Evolutionary conservation across 176 grass and related monocot genomes (phyloP).

Genomic region (Bonia amplexicaulis): DNA sequence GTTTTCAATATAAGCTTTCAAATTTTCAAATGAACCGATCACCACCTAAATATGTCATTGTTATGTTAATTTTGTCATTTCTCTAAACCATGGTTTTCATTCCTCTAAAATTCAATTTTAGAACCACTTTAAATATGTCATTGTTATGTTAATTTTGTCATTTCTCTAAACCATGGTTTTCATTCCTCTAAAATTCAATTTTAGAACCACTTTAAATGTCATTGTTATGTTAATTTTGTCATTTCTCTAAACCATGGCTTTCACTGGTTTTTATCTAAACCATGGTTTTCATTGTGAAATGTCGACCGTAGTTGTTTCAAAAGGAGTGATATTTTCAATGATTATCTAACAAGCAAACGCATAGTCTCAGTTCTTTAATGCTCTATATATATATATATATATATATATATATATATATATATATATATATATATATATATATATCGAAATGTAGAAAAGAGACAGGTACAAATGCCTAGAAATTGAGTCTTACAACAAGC

Average conservation of each 20-base stretch:
- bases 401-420: too few relatives aligned
- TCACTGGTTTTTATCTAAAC: too few relatives aligned
- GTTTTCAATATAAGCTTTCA: too few relatives aligned
- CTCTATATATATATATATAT: too few relatives aligned
- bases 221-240: not conserved
- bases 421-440: too few relatives aligned
- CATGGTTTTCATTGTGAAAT: not conserved
- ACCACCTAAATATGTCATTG: too few relatives aligned
- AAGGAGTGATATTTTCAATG: not conserved
- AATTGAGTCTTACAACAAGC: too few relatives aligned
- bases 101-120: not conserved
- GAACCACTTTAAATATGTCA: not conserved
- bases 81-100: not conserved
- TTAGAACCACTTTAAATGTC: not conserved
- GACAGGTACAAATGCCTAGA: too few relatives aligned
- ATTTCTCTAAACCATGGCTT: not conserved
- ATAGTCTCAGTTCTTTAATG: too few relatives aligned
- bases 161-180: not conserved
- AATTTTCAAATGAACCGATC: too few relatives aligned
- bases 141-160: not conserved
- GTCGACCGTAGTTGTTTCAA: not conserved
- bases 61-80: not conserved
- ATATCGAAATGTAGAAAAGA: too few relatives aligned
- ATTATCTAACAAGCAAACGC: too few relatives aligned
- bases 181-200: not conserved